Evolutionary conservation across 2,329 filamentous ascomycete genomes (phyloP).

Genomic region (Diplocarpon rosae): DNA sequence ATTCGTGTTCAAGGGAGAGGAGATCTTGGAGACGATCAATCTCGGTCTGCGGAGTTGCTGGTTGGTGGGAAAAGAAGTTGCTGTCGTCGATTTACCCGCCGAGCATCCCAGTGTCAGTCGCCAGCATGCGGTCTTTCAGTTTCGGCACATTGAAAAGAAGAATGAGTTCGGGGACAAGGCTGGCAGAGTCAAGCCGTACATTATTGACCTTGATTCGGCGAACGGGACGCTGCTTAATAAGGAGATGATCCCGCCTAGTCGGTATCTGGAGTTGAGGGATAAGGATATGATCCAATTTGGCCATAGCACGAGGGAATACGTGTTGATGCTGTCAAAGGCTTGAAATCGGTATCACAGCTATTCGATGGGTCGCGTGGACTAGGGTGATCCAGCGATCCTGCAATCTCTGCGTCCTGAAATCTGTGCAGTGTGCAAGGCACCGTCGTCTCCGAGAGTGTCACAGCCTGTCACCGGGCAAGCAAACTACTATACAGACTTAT

Average conservation of each 20-base stretch:
- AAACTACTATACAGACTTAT: too few species aligned
- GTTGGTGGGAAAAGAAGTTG: conserved; percentile 71
- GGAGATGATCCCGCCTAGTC: conserved; percentile 57
- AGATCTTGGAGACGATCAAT: conserved; percentile 72
- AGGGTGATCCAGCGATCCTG: too few species aligned
- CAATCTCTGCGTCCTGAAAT: too few species aligned
- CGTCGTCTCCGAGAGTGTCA: too few species aligned
- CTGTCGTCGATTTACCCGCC: conserved; percentile 71
- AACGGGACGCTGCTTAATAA: conserved; percentile 83
- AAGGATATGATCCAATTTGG: conserved; percentile 88
- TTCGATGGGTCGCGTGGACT: too few species aligned
- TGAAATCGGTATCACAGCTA: not conserved
- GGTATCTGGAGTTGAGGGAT: conserved; percentile 77
- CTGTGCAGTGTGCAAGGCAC: too few species aligned
- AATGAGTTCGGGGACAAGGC: conserved; percentile 81
- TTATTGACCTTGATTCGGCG: conserved; percentile 87
- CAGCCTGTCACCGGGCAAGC: too few species aligned
- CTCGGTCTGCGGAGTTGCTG: conserved; percentile 73
- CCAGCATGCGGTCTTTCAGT: conserved; percentile 93
- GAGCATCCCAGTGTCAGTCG: conserved; percentile 91
- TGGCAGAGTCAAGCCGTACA: conserved; percentile 71
- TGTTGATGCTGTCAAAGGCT: conserved; percentile 63
- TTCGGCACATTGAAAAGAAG: conserved; percentile 70
- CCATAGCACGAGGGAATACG: conserved; percentile 81
- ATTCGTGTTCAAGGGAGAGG: conserved; percentile 80